Evolutionary conservation across 768 basidiomycete species (phyloP), one percentile per base, ranked within the genome.

Genomic region (Leucocoprinus sp.): DNA sequence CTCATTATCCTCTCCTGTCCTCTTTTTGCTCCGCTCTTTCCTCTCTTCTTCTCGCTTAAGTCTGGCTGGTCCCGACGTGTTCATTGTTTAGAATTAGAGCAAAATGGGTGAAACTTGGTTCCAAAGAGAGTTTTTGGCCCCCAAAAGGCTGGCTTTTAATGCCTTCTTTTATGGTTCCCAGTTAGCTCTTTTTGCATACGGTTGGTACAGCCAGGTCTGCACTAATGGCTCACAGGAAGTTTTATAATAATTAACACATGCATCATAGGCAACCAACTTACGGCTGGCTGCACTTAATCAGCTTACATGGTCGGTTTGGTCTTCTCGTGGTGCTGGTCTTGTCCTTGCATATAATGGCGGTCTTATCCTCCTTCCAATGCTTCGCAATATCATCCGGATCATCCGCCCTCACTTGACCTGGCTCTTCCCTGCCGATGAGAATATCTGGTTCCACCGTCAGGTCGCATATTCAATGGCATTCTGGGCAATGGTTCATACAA

Each of bases 381-480:
- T 93, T 47, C 85, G 92, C 58, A 93, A 93, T 60, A 66, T 90
- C 58, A 79, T 95, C 60, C 84, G 87, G 49, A 64, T 89, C 52
- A 65, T 93, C 52, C 84, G 93, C 27, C 93, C 92, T 15, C 77
- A 70, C 53, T 57, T 95, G 37, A 64, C 78, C n/a, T 84, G 85
- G 78, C 65, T 87, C 45, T 82, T 95, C 70, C 92, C 92, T 12
- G 84, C 86, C 48, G 93, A 97, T 61, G 92, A 95, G 69, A 90
- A 89, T 54, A 84, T 95, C 57, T 93, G 92, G 93, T 92, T 87
- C 73, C 92, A 96, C 63, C 72, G 90, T 47, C 91, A 93, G 59
- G 87, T 95, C 35, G 93, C 93, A 14, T 97, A 96, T 62, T 87
- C 85, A 5, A 82, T 93, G 78, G 83, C 89, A 2, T 93, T 95